These are phyloP conservation scores for Exophiala xenobiotica DNA, from an alignment of 2,329 filamentous ascomycete genomes.

Conservation along the genomic window DNA sequence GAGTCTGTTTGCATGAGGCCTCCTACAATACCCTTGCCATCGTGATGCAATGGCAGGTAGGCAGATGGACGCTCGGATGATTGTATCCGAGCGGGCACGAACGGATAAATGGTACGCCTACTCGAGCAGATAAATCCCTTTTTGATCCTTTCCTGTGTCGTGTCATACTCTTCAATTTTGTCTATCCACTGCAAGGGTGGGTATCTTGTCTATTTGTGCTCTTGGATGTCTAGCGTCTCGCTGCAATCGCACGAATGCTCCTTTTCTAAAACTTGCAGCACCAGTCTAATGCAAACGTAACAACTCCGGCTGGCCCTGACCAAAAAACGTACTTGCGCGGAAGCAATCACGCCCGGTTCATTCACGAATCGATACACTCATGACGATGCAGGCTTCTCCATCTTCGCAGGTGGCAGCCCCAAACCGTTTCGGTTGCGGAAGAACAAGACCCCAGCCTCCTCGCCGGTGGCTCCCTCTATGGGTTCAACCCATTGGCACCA, in stretches of 20 bases:
- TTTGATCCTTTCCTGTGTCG: too few relatives aligned
- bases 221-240: neutral
- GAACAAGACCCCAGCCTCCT: slow-evolving; percentile 83
- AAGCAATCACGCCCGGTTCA: too few relatives aligned
- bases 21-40: too few relatives aligned
- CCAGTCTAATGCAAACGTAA: neutral
- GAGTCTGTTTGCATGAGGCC: too few relatives aligned
- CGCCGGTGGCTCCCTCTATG: slow-evolving; percentile 73
- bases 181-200: too few relatives aligned
- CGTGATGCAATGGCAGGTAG: too few relatives aligned
- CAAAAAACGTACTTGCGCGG: neutral
- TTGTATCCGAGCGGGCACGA: too few relatives aligned
- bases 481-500: slow-evolving; percentile 98
- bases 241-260: neutral
- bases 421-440: slow-evolving; percentile 92
- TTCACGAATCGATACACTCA: slow-evolving; percentile 1
- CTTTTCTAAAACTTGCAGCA: neutral
- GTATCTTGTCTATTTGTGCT: neutral
- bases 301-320: neutral
- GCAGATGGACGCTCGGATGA: too few relatives aligned
- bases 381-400: slow-evolving; percentile 10
- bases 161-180: too few relatives aligned
- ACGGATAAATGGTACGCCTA: too few relatives aligned
- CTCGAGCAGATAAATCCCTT: too few relatives aligned
- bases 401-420: slow-evolving; percentile 56